phyloP scores from a whole-genome alignment of 2,329 filamentous ascomycete genomes.

The Aspergillus viridinutans region DNA sequence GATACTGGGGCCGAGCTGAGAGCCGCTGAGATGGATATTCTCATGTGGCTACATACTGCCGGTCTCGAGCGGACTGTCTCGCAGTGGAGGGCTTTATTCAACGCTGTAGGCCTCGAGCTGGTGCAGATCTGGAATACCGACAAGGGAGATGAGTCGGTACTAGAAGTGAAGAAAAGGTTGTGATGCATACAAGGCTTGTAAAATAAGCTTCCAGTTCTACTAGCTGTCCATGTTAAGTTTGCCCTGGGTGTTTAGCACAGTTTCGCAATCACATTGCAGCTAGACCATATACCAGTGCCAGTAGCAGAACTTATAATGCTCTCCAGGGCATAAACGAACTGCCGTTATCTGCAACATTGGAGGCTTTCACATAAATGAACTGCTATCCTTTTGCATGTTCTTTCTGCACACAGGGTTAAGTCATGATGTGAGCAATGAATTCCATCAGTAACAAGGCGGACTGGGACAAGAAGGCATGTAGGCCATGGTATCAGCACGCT shows the following conservation, averaged over 20 bases:
- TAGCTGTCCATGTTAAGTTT: too few relatives aligned
- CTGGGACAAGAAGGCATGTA: slow-evolving; percentile 39
- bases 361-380: too few relatives aligned
- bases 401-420: too few relatives aligned
- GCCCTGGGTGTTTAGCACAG: too few relatives aligned
- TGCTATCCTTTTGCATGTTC: too few relatives aligned
- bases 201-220: too few relatives aligned
- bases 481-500: neutral
- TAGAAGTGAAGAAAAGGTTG: slow-evolving; percentile 4
- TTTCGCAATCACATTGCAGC: too few relatives aligned
- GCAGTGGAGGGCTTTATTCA: slow-evolving; percentile 33
- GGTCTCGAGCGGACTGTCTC: slow-evolving; percentile 35
- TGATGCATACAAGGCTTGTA: too few relatives aligned
- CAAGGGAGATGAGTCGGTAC: neutral
- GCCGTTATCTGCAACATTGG: slow-evolving; percentile 27
- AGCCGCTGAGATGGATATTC: slow-evolving; percentile 34
- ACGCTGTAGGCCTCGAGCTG: slow-evolving; percentile 27
- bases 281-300: too few relatives aligned
- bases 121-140: slow-evolving; percentile 9
- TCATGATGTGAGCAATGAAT: slow-evolving; percentile 40
- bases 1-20: slow-evolving; percentile 26
- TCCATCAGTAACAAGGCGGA: slow-evolving; percentile 40
- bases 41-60: slow-evolving; percentile 37
- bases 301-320: neutral
- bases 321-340: slow-evolving; percentile 14